Evolutionary conservation across 1,284 basidiomycete genomes (phyloP).

Genomic region (Hypsizygus ulmarius): DNA sequence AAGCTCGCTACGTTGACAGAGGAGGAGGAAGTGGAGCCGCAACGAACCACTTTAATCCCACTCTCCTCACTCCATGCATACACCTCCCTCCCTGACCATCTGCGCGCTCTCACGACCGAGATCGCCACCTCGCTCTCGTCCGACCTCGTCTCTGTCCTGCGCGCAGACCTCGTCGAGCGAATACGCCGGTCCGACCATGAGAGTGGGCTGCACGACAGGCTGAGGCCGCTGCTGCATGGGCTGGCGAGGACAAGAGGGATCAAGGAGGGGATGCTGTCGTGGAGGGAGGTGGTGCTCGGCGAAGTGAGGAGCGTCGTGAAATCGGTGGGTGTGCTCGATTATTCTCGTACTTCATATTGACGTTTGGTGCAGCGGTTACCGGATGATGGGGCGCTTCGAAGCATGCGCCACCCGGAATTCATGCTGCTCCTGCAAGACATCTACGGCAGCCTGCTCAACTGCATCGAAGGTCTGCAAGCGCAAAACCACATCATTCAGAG

Average conservation of each 20-base stretch:
- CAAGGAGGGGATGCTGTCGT: conserved; percentile 68
- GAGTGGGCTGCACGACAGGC: conserved; percentile 49
- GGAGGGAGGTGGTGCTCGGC: conserved; percentile 73
- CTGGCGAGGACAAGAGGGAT: conserved; percentile 74
- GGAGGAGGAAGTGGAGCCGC: conserved; percentile 17
- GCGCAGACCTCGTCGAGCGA: conserved; percentile 62
- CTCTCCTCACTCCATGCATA: conserved; percentile 72
- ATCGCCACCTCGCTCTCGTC: conserved; percentile 77
- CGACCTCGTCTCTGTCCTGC: conserved; percentile 73
- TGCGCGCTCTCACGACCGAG: conserved; percentile 63
- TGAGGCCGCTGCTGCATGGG: conserved; percentile 73
- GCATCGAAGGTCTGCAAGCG: conserved; percentile 68
- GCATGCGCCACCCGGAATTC: conserved; percentile 71
- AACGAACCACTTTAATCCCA: conserved; percentile 27
- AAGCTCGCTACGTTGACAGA: conserved; percentile 12
- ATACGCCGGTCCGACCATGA: conserved; percentile 25
- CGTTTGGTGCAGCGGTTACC: conserved; percentile 48
- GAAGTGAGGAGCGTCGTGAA: conserved; percentile 65
- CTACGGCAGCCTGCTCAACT: conserved; percentile 66
- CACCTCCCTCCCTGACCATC: conserved; percentile 63
- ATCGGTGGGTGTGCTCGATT: conserved; percentile 29
- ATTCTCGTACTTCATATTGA: not conserved
- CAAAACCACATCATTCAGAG: conserved; percentile 68
- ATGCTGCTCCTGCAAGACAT: conserved; percentile 60
- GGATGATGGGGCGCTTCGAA: too few relatives aligned